Conservation (phyloP, 2,329 filamentous ascomycete species). For the Exophiala mesophila region DNA sequence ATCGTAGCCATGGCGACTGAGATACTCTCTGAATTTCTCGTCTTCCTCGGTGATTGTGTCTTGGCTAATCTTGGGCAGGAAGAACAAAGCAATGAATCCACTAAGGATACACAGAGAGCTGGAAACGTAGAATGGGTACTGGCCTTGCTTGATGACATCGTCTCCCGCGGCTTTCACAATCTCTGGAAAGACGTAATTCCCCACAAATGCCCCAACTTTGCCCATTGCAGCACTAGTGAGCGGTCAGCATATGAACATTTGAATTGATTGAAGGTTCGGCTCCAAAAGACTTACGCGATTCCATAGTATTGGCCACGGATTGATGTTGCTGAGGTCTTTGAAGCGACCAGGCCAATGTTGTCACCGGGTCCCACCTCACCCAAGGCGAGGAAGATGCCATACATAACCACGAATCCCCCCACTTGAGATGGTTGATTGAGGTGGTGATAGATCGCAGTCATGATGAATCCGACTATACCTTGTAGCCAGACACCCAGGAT, state of each 20-base stretch:
- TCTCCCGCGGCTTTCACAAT: conserved; percentile 59
- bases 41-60: conserved; percentile 80
- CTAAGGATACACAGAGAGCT: conserved; percentile 71
- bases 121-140: conserved; percentile 88
- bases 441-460: conserved; percentile 71
- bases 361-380: conserved; percentile 83
- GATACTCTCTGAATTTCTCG: conserved; percentile 65
- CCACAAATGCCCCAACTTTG: conserved; percentile 66
- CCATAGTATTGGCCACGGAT: conserved; percentile 73
- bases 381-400: conserved; percentile 70
- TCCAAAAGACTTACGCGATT: conserved; percentile 34
- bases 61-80: conserved; percentile 67
- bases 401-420: conserved; percentile 71
- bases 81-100: conserved; percentile 61
- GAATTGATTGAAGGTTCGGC: conserved; percentile 26
- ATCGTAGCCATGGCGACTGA: conserved; percentile 73
- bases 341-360: conserved; percentile 82
- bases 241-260: background rate
- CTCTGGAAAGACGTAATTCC: conserved; percentile 70
- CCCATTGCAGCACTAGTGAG: conserved; percentile 39
- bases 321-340: conserved; percentile 81
- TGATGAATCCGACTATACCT: conserved; percentile 77
- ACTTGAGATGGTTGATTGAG: conserved; percentile 65
- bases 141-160: conserved; percentile 56
- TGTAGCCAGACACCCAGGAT: conserved; percentile 67